Evolutionary conservation across 2,329 filamentous ascomycete species (phyloP).

Genomic region (Pseudogymnoascus sp.): DNA sequence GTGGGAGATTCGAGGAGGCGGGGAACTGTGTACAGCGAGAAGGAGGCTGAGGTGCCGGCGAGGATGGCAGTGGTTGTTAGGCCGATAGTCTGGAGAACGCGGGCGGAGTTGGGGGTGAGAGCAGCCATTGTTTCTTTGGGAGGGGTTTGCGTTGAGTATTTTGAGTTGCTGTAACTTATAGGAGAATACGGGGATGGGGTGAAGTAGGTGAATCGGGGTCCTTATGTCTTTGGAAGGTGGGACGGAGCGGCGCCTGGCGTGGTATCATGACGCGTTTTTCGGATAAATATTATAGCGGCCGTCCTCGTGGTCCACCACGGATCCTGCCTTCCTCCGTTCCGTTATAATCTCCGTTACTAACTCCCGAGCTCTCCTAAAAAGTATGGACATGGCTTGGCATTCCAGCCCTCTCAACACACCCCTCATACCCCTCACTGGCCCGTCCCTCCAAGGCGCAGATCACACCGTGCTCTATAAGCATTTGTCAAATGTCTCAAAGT

Average conservation of each 20-base stretch:
- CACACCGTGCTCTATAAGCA: neutral
- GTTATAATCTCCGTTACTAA: neutral
- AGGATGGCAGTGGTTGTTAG: slow-evolving; percentile 44
- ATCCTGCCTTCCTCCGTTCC: neutral
- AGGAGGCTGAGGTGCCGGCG: slow-evolving; percentile 31
- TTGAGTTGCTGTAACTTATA: neutral
- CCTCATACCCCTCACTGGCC: neutral
- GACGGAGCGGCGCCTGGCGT: neutral
- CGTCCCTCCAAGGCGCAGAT: neutral
- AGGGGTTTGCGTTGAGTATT: neutral
- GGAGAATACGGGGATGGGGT: neutral
- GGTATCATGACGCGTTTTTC: neutral
- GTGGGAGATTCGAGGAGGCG: slow-evolving; percentile 49
- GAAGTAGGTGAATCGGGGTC: neutral
- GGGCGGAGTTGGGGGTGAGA: slow-evolving; percentile 26
- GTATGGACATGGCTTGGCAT: neutral
- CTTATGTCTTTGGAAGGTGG: too few relatives aligned
- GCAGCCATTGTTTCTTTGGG: neutral
- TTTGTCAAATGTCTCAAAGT: neutral
- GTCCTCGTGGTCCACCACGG: neutral
- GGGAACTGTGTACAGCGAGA: slow-evolving; percentile 42
- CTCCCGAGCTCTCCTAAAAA: neutral
- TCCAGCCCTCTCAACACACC: neutral
- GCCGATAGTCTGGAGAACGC: slow-evolving; percentile 42
- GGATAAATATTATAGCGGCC: neutral